A percentile compares a stretch with the other conserved stretches of the same genome.
Evolutionary conservation across 805 yeast species (phyloP).

Genomic region (Cyberlindnera xishuangbannaensis): DNA sequence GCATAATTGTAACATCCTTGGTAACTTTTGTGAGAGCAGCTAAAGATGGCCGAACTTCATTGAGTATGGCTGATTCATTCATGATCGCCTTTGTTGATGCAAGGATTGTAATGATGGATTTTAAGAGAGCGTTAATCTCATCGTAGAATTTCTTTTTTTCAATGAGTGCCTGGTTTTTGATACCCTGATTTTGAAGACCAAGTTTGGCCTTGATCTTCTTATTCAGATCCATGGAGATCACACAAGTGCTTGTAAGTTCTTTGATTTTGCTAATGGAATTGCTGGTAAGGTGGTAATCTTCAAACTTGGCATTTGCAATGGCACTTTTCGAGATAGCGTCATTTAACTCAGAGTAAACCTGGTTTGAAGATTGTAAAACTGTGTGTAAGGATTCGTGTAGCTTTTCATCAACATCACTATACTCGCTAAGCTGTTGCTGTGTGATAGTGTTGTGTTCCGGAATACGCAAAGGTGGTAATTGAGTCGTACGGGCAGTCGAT

Average conservation of each 20-base stretch:
- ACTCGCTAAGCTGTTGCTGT: constrained; percentile 26
- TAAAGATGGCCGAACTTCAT: constrained; percentile 74
- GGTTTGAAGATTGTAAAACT: constrained; percentile 65
- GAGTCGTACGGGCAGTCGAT: constrained; percentile 5
- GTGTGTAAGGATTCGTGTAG: constrained; percentile 56
- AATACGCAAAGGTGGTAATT: constrained; percentile 23
- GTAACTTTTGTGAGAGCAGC: constrained; percentile 82
- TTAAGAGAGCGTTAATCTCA: constrained; percentile 73
- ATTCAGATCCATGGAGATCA: constrained; percentile 77
- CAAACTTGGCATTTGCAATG: constrained; percentile 41
- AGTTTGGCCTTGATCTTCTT: constrained; percentile 55
- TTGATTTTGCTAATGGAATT: constrained; percentile 57
- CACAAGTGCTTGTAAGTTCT: constrained; percentile 73
- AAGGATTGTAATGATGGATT: constrained; percentile 75
- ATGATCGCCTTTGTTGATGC: constrained; percentile 80
- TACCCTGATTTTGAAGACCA: constrained; percentile 26
- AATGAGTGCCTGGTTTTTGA: constrained; percentile 35
- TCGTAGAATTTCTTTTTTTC: constrained; percentile 76
- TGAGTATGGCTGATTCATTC: constrained; percentile 72
- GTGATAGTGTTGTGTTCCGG: constrained; percentile 19
- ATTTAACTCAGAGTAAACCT: constrained; percentile 71
- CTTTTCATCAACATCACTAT: constrained; percentile 57
- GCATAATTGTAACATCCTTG: constrained; percentile 82
- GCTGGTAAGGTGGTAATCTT: constrained; percentile 31
- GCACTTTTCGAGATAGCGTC: constrained; percentile 64